Percentiles rank a stretch among this genome's conserved stretches.
phyloP scores from a whole-genome alignment of 768 basidiomycete species.

The Amanita muscaria region DNA sequence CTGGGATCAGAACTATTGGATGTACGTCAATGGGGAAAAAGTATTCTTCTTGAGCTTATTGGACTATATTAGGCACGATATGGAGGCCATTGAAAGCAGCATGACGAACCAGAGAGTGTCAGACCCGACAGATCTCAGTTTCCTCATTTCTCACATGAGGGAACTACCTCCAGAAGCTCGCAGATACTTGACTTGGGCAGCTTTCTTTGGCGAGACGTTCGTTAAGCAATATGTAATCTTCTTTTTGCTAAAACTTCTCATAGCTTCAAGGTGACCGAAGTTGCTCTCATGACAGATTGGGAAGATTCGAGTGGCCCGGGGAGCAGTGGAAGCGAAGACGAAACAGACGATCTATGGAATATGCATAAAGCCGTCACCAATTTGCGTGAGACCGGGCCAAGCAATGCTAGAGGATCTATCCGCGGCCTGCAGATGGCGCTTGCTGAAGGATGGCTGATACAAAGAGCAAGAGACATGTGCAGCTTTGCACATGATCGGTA shows the following conservation, averaged over 20 bases:
- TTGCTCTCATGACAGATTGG: slow-evolving; percentile 66
- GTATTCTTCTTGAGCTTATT: background rate
- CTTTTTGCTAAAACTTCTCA: background rate
- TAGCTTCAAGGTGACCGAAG: slow-evolving; percentile 69
- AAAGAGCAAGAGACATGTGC: slow-evolving; percentile 68
- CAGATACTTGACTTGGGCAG: slow-evolving; percentile 64
- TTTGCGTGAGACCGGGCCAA: slow-evolving; percentile 33
- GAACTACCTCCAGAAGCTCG: slow-evolving; percentile 55
- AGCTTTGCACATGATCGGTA: slow-evolving; percentile 70
- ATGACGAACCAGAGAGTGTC: slow-evolving; percentile 42
- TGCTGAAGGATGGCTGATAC: slow-evolving; percentile 66
- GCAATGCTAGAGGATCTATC: slow-evolving; percentile 49
- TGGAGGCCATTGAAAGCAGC: slow-evolving; percentile 45
- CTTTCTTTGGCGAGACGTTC: slow-evolving; percentile 64
- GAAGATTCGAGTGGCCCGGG: slow-evolving; percentile 54
- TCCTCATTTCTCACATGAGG: slow-evolving; percentile 48
- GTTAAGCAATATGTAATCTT: slow-evolving; percentile 14
- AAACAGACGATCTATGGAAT: slow-evolving; percentile 42
- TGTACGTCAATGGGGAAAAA: slow-evolving; percentile 29
- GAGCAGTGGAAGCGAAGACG: slow-evolving; percentile 44
- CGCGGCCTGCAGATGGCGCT: slow-evolving; percentile 60
- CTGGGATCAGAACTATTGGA: slow-evolving; percentile 59
- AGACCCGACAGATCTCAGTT: slow-evolving; percentile 56
- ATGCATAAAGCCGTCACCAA: slow-evolving; percentile 42
- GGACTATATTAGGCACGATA: slow-evolving; percentile 37